Evolutionary conservation across 108 stramenopile species (phyloP).

Genomic region (Cylindrotheca fusiformis): DNA sequence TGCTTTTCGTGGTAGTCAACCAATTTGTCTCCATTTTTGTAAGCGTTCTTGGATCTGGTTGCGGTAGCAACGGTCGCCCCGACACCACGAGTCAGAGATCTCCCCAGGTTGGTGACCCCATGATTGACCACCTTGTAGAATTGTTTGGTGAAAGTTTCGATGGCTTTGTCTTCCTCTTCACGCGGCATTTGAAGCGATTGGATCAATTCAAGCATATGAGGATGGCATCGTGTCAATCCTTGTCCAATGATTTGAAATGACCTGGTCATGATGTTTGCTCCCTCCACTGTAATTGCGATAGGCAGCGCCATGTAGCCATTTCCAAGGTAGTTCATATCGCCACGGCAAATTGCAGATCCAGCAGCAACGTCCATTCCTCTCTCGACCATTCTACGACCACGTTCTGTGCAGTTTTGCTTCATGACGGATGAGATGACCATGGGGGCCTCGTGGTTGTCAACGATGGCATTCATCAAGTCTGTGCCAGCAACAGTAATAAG

Average conservation of each 20-base stretch:
- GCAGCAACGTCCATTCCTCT: slow-evolving; percentile 97
- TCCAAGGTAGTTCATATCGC: slow-evolving; percentile 92
- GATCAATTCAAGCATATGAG: slow-evolving; percentile 94
- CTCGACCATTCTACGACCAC: slow-evolving; percentile 92
- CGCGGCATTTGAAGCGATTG: slow-evolving; percentile 85
- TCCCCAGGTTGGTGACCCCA: slow-evolving; percentile 81
- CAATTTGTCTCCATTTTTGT: slow-evolving; percentile 88
- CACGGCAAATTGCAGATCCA: slow-evolving; percentile 96
- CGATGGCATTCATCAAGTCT: slow-evolving; percentile 97
- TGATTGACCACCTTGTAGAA: slow-evolving; percentile 92
- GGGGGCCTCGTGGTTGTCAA: slow-evolving; percentile 98
- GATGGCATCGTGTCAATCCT: slow-evolving; percentile 96
- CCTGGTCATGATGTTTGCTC: slow-evolving; percentile 98
- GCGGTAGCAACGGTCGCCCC: slow-evolving; percentile 67
- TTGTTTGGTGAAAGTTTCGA: slow-evolving; percentile 85
- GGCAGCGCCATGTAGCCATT: slow-evolving; percentile 96
- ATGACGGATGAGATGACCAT: slow-evolving; percentile 97
- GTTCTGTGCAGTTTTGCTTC: slow-evolving; percentile 98
- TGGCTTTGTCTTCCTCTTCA: slow-evolving; percentile 78
- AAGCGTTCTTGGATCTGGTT: slow-evolving; percentile 79
- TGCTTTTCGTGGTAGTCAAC: slow-evolving; percentile 87
- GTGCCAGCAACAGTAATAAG: slow-evolving; percentile 90
- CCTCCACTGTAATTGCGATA: slow-evolving; percentile 98
- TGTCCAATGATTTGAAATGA: slow-evolving; percentile 98
- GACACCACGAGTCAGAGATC: slow-evolving; percentile 71